phyloP scores from a whole-genome alignment of 2,329 filamentous ascomycete genomes.

The Trichoderma citrinoviride region DNA sequence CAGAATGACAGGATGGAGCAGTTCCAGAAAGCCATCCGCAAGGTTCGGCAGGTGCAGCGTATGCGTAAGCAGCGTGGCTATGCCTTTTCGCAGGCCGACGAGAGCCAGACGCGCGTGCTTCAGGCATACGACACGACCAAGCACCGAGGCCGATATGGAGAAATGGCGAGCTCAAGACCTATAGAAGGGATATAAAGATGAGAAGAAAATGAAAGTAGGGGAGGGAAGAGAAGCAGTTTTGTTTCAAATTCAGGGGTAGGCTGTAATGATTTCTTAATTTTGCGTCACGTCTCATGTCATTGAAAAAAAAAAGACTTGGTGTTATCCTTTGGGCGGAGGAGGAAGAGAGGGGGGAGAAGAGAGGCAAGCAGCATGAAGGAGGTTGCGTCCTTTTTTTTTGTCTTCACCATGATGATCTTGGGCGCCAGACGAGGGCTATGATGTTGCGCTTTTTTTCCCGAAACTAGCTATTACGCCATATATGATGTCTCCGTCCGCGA shows the following conservation, averaged over 20 bases:
- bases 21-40: conserved; percentile 98
- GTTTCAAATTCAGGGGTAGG: conserved; percentile 6
- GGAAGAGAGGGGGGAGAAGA: neutral
- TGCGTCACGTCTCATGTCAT: conserved; percentile 2
- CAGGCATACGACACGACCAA: conserved; percentile 98
- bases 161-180: conserved; percentile 67
- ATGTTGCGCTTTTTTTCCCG: neutral
- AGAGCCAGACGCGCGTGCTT: conserved; percentile 89
- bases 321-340: neutral
- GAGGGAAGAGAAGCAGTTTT: neutral
- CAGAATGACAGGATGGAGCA: conserved; percentile 80
- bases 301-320: neutral
- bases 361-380: neutral
- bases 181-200: conserved; percentile 20
- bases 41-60: conserved; percentile 94
- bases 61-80: conserved; percentile 99
- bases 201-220: neutral
- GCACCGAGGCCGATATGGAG: conserved; percentile 86
- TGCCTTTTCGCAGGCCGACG: conserved; percentile 95
- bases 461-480: conserved; percentile 15
- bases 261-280: conserved; percentile 14
- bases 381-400: neutral
- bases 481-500: conserved; percentile 5
- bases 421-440: conserved; percentile 8
- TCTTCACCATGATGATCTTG: neutral